Percentiles rank a stretch among this genome's conserved stretches.
Conservation (phyloP, 768 basidiomycete genomes). For the Trametes meyenii region DNA sequence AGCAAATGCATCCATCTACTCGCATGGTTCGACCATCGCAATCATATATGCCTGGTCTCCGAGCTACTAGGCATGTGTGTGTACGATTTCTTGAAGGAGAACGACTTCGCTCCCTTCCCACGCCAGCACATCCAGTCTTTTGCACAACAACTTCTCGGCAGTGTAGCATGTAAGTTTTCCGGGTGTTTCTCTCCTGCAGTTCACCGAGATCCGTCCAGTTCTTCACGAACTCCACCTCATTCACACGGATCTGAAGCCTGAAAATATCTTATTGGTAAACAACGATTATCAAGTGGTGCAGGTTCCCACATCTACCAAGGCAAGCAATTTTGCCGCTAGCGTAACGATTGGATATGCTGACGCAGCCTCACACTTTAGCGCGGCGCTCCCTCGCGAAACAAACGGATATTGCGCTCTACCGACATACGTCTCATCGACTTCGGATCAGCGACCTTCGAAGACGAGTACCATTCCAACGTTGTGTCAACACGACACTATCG, state of each 20-base stretch:
- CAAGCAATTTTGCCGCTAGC: slow-evolving; percentile 24
- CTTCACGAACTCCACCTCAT: slow-evolving; percentile 88
- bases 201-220: slow-evolving; percentile 52
- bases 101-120: slow-evolving; percentile 95
- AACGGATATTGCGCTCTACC: slow-evolving; percentile 81
- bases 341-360: slow-evolving; percentile 1
- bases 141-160: slow-evolving; percentile 86
- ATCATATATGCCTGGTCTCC: slow-evolving; percentile 97
- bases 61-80: slow-evolving; percentile 97
- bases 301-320: slow-evolving; percentile 69
- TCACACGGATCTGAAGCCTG: slow-evolving; percentile 98
- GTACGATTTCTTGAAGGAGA: slow-evolving; percentile 98
- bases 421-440: slow-evolving; percentile 98
- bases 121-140: slow-evolving; percentile 96
- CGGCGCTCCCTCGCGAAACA: slow-evolving; percentile 64
- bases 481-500: slow-evolving; percentile 98
- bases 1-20: slow-evolving; percentile 98
- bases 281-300: slow-evolving; percentile 71
- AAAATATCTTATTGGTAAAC: slow-evolving; percentile 94
- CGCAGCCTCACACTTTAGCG: slow-evolving; percentile 46
- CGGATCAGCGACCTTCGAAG: slow-evolving; percentile 96
- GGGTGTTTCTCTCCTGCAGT: slow-evolving; percentile 11
- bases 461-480: slow-evolving; percentile 97
- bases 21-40: slow-evolving; percentile 94
- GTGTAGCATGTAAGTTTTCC: slow-evolving; percentile 82